Percentiles rank a stretch among this genome's conserved stretches.
phyloP scores from a whole-genome alignment of 352 stramenopile species.

The Phytophthora kernoviae region DNA sequence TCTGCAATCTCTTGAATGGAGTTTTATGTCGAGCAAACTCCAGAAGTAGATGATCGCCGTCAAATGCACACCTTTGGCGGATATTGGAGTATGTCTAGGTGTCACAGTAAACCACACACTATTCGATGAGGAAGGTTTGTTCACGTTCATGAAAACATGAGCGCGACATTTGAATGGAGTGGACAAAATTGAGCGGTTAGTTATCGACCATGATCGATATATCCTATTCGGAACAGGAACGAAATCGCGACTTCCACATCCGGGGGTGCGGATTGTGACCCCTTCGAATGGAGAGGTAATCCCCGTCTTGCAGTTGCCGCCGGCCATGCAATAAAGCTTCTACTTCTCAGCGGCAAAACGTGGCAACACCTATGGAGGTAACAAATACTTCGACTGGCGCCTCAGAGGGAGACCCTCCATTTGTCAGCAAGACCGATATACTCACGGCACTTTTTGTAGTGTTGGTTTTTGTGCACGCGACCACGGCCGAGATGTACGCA shows the following conservation, averaged over 20 bases:
- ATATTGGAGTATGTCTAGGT: constrained; percentile 40
- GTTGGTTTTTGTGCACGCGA: constrained; percentile 44
- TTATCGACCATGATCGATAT: constrained; percentile 36
- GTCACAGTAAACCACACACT: constrained; percentile 40
- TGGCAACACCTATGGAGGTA: constrained; percentile 29
- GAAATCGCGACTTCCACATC: constrained; percentile 23
- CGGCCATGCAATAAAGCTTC: constrained; percentile 33
- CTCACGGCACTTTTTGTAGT: constrained; percentile 47
- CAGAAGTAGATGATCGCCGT: constrained; percentile 24
- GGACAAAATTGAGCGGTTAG: constrained; percentile 6
- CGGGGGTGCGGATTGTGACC: constrained; percentile 27
- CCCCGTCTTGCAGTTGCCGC: background rate
- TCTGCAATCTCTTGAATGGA: constrained; percentile 18
- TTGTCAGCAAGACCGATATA: constrained; percentile 48
- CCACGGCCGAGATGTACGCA: constrained; percentile 38
- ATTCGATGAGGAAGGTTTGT: constrained; percentile 45
- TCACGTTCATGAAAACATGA: constrained; percentile 54
- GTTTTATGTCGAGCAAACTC: constrained; percentile 19
- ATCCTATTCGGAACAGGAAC: constrained; percentile 20
- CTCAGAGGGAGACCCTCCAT: constrained; percentile 33
- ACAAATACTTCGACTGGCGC: constrained; percentile 27
- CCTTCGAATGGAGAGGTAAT: background rate
- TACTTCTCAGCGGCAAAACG: constrained; percentile 28
- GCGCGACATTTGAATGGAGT: constrained; percentile 34
- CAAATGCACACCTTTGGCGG: constrained; percentile 37